These are phyloP conservation scores for Leccinum rimulosum DNA, from an alignment of 768 basidiomycete species.

Conservation along the genomic window DNA sequence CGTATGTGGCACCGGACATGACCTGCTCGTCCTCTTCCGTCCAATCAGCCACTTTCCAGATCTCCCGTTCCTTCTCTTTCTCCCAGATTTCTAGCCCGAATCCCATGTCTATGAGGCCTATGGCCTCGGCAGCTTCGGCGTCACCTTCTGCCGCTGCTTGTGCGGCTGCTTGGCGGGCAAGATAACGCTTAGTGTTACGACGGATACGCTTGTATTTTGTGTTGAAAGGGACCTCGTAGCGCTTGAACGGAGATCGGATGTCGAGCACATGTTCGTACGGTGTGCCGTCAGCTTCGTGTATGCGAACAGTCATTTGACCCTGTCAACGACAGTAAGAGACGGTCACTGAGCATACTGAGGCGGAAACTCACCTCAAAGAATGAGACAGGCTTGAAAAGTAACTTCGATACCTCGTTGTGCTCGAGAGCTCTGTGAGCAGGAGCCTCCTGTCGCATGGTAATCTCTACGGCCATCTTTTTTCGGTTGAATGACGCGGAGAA, in stretches of 20 bases:
- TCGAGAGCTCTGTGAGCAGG: constrained; percentile 69
- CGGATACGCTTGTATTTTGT: constrained; percentile 98
- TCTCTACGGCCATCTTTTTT: constrained; percentile 98
- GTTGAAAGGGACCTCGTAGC: constrained; percentile 98
- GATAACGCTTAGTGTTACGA: constrained; percentile 92
- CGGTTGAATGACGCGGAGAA: constrained; percentile 92
- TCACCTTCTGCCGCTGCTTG: constrained; percentile 93
- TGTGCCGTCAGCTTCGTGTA: constrained; percentile 98
- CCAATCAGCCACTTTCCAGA: constrained; percentile 98
- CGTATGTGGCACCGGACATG: constrained; percentile 93
- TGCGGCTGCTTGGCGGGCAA: constrained; percentile 88
- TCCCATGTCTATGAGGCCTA: constrained; percentile 91
- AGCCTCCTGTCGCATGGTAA: constrained; percentile 87
- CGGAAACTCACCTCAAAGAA: constrained; percentile 74
- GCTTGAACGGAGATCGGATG: constrained; percentile 81
- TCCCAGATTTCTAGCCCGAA: constrained; percentile 96
- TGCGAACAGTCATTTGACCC: constrained; percentile 98
- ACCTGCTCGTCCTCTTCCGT: constrained; percentile 91
- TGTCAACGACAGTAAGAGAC: constrained; percentile 30
- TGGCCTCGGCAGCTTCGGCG: constrained; percentile 87
- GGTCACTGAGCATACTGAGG: background rate
- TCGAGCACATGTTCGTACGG: constrained; percentile 98
- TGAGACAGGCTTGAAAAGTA: constrained; percentile 75
- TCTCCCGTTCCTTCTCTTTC: constrained; percentile 86
- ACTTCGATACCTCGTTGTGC: constrained; percentile 64